Evolutionary conservation across 495 filamentous ascomycete species (phyloP).

Genomic region (Cercophora samala): DNA sequence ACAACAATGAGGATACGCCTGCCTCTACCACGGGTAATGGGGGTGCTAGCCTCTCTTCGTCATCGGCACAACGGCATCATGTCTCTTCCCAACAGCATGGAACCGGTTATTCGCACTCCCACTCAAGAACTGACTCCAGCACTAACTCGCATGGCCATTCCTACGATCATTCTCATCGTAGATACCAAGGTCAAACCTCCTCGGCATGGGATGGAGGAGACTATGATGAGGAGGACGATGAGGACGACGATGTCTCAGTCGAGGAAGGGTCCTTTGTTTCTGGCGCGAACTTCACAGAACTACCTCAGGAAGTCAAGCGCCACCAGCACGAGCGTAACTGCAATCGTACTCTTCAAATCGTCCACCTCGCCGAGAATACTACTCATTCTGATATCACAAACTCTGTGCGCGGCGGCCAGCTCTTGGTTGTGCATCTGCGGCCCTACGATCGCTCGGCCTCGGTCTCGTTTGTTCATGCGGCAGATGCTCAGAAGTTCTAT

Average conservation of each 20-base stretch:
- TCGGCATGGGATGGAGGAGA: constrained; percentile 27
- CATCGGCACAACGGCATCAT: constrained; percentile 11
- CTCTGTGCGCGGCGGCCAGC: constrained; percentile 63
- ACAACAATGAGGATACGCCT: constrained; percentile 21
- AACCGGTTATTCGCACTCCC: background rate
- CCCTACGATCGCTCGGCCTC: constrained; percentile 59
- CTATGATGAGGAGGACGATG: constrained; percentile 29
- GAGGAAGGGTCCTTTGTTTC: constrained; percentile 24
- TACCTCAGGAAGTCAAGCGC: constrained; percentile 18
- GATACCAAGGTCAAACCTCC: background rate
- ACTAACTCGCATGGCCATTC: background rate
- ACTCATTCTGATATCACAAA: constrained; percentile 65
- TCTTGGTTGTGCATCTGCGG: constrained; percentile 67
- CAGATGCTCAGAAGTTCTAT: constrained; percentile 60
- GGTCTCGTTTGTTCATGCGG: constrained; percentile 67
- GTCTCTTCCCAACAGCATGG: constrained; percentile 12
- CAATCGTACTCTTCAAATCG: constrained; percentile 49
- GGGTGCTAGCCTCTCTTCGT: constrained; percentile 21
- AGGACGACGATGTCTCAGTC: constrained; percentile 22
- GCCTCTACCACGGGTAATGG: constrained; percentile 26
- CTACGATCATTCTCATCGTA: background rate
- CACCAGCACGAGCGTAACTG: constrained; percentile 40
- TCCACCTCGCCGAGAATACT: constrained; percentile 57
- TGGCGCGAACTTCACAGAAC: constrained; percentile 23
- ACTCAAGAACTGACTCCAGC: background rate